A percentile compares a stretch with the other conserved stretches of the same genome.
phyloP scores from a whole-genome alignment of 805 yeast genomes.

The Sugiyamaella lignohabitans region DNA sequence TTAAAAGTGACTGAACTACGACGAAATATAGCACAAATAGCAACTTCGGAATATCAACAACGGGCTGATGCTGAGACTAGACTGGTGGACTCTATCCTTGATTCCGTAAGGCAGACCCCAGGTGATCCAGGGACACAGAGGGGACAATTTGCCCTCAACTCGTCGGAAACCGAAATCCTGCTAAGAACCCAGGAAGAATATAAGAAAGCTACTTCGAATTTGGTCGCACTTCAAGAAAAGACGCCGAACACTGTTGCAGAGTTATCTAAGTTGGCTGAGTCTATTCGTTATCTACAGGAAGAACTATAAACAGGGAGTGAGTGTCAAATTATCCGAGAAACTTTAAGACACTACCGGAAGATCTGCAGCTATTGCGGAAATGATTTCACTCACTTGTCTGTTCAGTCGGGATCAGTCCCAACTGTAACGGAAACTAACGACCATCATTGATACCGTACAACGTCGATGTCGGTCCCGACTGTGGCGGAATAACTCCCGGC shows the following conservation, averaged over 20 bases:
- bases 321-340: too few relatives aligned
- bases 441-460: too few relatives aligned
- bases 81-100: neutral
- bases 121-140: neutral
- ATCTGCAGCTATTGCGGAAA: too few relatives aligned
- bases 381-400: too few relatives aligned
- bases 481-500: too few relatives aligned
- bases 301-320: too few relatives aligned
- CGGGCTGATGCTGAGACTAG: neutral
- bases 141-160: neutral
- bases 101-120: too few relatives aligned
- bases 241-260: neutral
- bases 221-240: neutral
- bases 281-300: neutral
- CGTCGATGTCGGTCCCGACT: too few relatives aligned
- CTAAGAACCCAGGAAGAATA: neutral
- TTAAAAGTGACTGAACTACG: conserved; percentile 51
- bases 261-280: neutral
- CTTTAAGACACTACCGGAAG: too few relatives aligned
- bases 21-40: conserved; percentile 29
- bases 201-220: neutral
- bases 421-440: too few relatives aligned
- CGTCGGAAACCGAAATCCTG: neutral
- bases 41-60: conserved; percentile 32
- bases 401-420: too few relatives aligned